phyloP scores from a whole-genome alignment of 192 early-diverging fungal species.

The Linnemannia elongata region DNA sequence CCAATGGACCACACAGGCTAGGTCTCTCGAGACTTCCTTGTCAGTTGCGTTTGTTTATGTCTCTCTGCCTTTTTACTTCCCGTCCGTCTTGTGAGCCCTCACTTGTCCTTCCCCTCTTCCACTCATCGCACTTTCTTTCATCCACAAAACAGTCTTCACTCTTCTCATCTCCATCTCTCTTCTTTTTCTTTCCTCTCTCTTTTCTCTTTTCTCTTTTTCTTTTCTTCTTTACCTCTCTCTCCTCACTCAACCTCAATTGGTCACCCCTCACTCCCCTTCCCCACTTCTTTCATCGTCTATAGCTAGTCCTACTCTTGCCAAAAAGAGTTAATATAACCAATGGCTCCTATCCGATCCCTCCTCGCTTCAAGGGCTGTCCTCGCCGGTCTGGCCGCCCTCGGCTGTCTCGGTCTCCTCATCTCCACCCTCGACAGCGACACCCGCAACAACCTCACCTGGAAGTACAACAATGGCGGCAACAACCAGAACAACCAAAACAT shows the following conservation, averaged over 20 bases:
- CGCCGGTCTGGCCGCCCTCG: slow-evolving; percentile 18
- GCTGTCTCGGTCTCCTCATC: slow-evolving; percentile 28
- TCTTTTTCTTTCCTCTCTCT: neutral
- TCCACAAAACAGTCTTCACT: neutral
- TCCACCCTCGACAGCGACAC: slow-evolving; percentile 27
- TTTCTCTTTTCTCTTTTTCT: neutral
- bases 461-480: slow-evolving; percentile 14
- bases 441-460: slow-evolving; percentile 16
- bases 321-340: slow-evolving; percentile 4
- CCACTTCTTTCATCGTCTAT: too few species aligned
- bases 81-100: neutral
- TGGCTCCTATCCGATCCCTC: slow-evolving; percentile 30
- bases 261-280: neutral
- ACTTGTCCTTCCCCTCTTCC: neutral
- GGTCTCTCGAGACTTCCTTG: too few species aligned
- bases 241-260: neutral
- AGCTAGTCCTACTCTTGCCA: too few species aligned
- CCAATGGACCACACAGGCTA: too few species aligned
- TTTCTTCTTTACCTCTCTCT: slow-evolving; percentile 7
- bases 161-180: neutral
- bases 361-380: slow-evolving; percentile 37
- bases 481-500: neutral
- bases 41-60: too few species aligned
- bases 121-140: neutral
- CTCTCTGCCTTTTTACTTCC: neutral